Evolutionary conservation across 169 alveolate species (phyloP), one percentile per base, ranked within the genome.

Genomic region (Hepatocystis sp.): DNA sequence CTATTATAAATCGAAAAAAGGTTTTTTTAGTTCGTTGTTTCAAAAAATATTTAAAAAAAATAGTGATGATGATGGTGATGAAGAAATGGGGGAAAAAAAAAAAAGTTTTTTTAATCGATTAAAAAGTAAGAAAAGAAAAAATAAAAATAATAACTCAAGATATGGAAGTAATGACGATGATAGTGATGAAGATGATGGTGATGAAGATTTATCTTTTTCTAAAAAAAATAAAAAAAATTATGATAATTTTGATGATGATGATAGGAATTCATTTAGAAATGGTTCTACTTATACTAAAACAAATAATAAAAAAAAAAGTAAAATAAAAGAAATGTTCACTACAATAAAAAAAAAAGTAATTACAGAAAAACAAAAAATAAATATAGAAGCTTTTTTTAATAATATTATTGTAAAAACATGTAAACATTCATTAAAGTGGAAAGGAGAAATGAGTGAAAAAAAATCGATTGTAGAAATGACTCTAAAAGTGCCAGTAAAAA

Each of bases 351-450:
- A 28, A 13, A 60, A 63, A 47, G 19, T 49, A 0, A 15, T 81
- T 0, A 66, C 84, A 11, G 32, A 46, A 27, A 81, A 81, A 63
- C 89, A 81, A 27, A 81, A 60, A 36, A 10, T 81, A 49, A 81
- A 81, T 34, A 81, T 81, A 23, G 89, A 81, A 47, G 84, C 89
- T 1, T 81, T 61, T 51, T 81, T 81, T 28, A 81, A 81, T n/a
- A 81, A 44, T 42, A 81, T 81, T 5, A 81, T 81, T 10, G 89
- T 81, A 1, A 81, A 60, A 8, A n/a, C 84, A 8, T 81, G 89
- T 30, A 81, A 53, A 27, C 30, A 81, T 39, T 49, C 89, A 0
- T 23, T 81, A 40, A 81, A 81, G 34, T 81, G 89, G 89, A 21
- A 81, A 40, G 89, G 89, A 0, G 49, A 81, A 0, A 81, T 81